Conservation (phyloP, 306 rosid species). For the Ziziphus jujuba region DNA sequence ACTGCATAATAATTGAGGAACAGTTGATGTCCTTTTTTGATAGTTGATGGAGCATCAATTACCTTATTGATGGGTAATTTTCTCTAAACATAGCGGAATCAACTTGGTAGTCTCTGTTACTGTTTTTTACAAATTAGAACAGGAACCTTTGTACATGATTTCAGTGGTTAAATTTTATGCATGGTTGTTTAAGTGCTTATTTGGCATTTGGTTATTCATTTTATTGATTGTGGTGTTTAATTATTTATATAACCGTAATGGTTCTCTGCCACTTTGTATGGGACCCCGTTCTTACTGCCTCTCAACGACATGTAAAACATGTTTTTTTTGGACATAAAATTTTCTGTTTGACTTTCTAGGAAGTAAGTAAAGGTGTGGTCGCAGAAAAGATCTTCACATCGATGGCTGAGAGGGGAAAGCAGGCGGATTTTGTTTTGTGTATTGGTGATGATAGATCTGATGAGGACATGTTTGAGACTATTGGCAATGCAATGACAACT, state of each 20-base stretch:
- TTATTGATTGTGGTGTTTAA: too few relatives aligned
- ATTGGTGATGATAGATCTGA: constrained; percentile 73
- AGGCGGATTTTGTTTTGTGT: constrained; percentile 61
- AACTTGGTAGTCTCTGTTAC: too few relatives aligned
- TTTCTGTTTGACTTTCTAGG: constrained; percentile 32
- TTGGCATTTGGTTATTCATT: too few relatives aligned
- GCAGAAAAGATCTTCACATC: constrained; percentile 57
- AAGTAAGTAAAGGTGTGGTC: constrained; percentile 66
- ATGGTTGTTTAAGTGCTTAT: too few relatives aligned
- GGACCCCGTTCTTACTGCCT: background rate
- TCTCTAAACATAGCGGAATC: too few relatives aligned
- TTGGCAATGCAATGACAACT: constrained; percentile 39
- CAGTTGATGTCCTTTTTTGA: too few relatives aligned
- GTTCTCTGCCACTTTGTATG: background rate
- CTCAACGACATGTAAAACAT: background rate
- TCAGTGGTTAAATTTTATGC: too few relatives aligned
- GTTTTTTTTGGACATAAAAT: constrained; percentile 9
- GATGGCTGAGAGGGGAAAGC: constrained; percentile 43
- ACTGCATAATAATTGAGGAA: too few relatives aligned
- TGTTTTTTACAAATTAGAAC: too few relatives aligned
- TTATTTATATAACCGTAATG: background rate
- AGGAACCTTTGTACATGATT: too few relatives aligned
- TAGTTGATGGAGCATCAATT: too few relatives aligned
- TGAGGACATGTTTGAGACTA: constrained; percentile 72
- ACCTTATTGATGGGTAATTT: too few relatives aligned